These are phyloP conservation scores for Heracleum sosnowskyi DNA, from an alignment of 129 eudicot species.

Conservation along the genomic window DNA sequence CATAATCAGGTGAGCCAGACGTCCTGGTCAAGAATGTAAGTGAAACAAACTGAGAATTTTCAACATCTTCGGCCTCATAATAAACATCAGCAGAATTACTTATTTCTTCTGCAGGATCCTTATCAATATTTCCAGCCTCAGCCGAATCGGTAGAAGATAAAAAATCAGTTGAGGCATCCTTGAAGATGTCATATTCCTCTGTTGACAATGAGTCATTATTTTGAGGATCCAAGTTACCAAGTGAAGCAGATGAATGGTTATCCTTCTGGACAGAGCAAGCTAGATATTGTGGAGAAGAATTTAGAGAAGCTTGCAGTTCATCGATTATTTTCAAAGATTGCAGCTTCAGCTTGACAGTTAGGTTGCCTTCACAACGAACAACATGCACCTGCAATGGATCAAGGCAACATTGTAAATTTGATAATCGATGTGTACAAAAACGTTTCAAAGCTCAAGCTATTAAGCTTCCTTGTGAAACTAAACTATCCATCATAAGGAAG, in stretches of 20 bases:
- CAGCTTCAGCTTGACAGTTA: conserved; percentile 73
- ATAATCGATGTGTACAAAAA: neutral
- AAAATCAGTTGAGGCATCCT: conserved; percentile 83
- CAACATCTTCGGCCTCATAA: conserved; percentile 68
- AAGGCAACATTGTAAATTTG: neutral
- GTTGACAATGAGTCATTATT: conserved; percentile 29
- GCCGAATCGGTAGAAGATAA: conserved; percentile 42
- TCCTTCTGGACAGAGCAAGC: conserved; percentile 68
- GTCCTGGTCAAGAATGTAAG: conserved; percentile 55
- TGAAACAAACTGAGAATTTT: conserved; percentile 75
- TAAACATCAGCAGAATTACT: conserved; percentile 49
- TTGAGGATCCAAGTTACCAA: conserved; percentile 27
- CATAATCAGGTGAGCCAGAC: conserved; percentile 74
- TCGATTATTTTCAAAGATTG: conserved; percentile 76
- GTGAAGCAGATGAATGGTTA: conserved; percentile 22
- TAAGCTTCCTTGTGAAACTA: neutral
- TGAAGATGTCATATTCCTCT: conserved; percentile 77
- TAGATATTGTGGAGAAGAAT: conserved; percentile 46
- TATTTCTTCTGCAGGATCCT: conserved; percentile 33
- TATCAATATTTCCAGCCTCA: conserved; percentile 37
- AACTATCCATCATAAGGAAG: neutral
- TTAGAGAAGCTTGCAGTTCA: conserved; percentile 56
- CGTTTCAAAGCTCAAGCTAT: neutral
- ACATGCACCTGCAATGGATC: conserved; percentile 57
- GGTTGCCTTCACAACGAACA: conserved; percentile 52